Evolutionary conservation across 495 filamentous ascomycete species (phyloP).

Genomic region (Lophiostoma macrostomum): DNA sequence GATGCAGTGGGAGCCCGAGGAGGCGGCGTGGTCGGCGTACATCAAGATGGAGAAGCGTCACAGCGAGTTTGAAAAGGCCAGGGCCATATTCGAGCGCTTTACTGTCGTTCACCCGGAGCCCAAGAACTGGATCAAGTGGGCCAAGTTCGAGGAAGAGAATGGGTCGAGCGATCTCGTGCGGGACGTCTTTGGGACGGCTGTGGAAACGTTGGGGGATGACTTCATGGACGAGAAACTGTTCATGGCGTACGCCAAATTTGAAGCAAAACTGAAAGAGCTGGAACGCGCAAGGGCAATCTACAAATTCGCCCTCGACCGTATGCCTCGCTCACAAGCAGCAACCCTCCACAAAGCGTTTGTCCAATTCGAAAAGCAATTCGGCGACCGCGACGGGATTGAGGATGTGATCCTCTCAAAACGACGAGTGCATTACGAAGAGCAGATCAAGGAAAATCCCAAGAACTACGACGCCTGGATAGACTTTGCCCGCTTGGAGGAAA

Average conservation of each 20-base stretch:
- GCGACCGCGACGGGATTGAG: constrained; percentile 89
- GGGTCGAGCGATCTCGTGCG: constrained; percentile 87
- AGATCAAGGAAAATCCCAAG: constrained; percentile 84
- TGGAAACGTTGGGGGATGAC: constrained; percentile 88
- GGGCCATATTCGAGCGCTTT: constrained; percentile 84
- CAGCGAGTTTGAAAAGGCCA: constrained; percentile 78
- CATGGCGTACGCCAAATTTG: constrained; percentile 86
- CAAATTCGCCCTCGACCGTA: constrained; percentile 90
- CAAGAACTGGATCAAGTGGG: constrained; percentile 98
- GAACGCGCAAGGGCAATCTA: constrained; percentile 95
- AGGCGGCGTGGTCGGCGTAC: constrained; percentile 91
- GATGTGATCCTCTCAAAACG: constrained; percentile 94
- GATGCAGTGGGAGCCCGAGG: constrained; percentile 98
- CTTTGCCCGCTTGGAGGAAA: constrained; percentile 87
- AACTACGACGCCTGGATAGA: constrained; percentile 98
- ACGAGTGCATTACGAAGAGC: constrained; percentile 89
- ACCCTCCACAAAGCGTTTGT: constrained; percentile 88
- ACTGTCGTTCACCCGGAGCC: constrained; percentile 93
- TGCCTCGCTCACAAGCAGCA: constrained; percentile 83
- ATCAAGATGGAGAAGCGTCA: constrained; percentile 97
- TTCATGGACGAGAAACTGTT: constrained; percentile 97
- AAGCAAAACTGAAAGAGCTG: constrained; percentile 90
- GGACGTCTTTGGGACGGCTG: constrained; percentile 85
- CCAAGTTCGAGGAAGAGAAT: constrained; percentile 92
- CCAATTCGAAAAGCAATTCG: constrained; percentile 96